Percentiles rank a stretch among this genome's conserved stretches.
Conservation (phyloP, 177 flowering plant species). For the Vitis hybrid region DNA sequence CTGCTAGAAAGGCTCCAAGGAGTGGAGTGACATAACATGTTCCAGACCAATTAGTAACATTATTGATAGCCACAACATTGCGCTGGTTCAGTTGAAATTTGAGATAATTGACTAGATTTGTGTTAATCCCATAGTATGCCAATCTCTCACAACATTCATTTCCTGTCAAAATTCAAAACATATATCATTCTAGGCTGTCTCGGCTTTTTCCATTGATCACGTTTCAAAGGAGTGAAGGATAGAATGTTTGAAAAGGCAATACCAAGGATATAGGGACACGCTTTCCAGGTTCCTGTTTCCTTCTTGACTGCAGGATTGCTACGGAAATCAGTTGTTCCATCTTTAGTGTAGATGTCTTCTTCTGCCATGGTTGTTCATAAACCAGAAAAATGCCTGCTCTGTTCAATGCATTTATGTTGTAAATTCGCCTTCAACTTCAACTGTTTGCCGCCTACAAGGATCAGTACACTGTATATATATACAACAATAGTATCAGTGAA, state of each 20-base stretch:
- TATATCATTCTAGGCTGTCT: neutral
- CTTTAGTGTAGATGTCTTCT: slow-evolving; percentile 19
- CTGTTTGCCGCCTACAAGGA: neutral
- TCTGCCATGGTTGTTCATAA: neutral
- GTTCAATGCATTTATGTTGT: neutral
- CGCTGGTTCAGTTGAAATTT: slow-evolving; percentile 22
- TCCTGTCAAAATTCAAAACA: slow-evolving; percentile 17
- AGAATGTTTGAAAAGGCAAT: neutral
- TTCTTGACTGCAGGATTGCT: slow-evolving; percentile 19
- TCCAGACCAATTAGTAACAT: slow-evolving; percentile 44
- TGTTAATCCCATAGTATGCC: slow-evolving; percentile 16
- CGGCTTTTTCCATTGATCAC: too few relatives aligned
- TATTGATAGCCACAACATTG: slow-evolving; percentile 30
- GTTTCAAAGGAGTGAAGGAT: neutral
- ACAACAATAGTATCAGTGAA: neutral
- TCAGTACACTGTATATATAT: neutral
- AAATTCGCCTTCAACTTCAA: neutral
- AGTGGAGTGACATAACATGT: slow-evolving; percentile 50
- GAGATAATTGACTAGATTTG: slow-evolving; percentile 10
- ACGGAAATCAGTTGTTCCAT: slow-evolving; percentile 25
- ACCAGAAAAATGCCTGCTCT: neutral
- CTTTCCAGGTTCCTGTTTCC: slow-evolving; percentile 25
- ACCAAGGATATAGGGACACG: slow-evolving; percentile 13
- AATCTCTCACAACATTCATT: slow-evolving; percentile 16
- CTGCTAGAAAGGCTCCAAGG: slow-evolving; percentile 44